A percentile compares a stretch with the other conserved stretches of the same genome.
Evolutionary conservation across 202 grass and related monocot genomes (phyloP).

Genomic region (Elaeis oleifera): DNA sequence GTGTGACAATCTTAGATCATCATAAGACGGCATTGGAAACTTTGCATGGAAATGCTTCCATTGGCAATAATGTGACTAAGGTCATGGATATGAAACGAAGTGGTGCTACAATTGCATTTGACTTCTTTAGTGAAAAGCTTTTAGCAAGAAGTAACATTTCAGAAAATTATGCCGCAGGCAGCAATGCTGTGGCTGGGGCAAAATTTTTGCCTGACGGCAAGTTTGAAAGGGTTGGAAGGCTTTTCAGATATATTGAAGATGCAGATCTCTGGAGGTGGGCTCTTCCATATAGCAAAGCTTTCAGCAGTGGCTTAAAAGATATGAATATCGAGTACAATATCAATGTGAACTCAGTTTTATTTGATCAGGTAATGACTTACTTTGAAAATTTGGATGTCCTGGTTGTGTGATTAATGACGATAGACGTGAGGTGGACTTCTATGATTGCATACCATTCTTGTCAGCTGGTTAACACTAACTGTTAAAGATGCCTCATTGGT

Average conservation of each 20-base stretch:
- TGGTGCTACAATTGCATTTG: conserved; percentile 92
- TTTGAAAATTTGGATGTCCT: neutral
- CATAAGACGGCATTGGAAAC: conserved; percentile 83
- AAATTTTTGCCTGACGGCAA: conserved; percentile 53
- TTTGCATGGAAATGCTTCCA: conserved; percentile 33
- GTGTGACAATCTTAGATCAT: conserved; percentile 83
- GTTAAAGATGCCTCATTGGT: too few relatives aligned
- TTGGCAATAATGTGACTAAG: conserved; percentile 70
- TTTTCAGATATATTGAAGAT: conserved; percentile 90
- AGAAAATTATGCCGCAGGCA: conserved; percentile 18
- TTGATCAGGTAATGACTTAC: conserved; percentile 55
- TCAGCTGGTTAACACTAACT: too few relatives aligned
- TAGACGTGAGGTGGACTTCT: too few relatives aligned
- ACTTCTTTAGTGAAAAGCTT: conserved; percentile 74
- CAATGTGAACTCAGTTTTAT: conserved; percentile 55
- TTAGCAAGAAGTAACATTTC: conserved; percentile 21
- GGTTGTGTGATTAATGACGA: too few relatives aligned
- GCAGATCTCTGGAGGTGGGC: conserved; percentile 81
- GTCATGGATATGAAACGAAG: conserved; percentile 90
- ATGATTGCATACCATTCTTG: too few relatives aligned
- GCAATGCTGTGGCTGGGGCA: conserved; percentile 5
- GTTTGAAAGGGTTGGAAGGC: conserved; percentile 46
- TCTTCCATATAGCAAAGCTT: conserved; percentile 72
- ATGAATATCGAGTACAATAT: conserved; percentile 68
- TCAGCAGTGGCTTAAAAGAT: conserved; percentile 83